Conservation (phyloP, 805 yeast genomes). For the Candida chilensis region DNA sequence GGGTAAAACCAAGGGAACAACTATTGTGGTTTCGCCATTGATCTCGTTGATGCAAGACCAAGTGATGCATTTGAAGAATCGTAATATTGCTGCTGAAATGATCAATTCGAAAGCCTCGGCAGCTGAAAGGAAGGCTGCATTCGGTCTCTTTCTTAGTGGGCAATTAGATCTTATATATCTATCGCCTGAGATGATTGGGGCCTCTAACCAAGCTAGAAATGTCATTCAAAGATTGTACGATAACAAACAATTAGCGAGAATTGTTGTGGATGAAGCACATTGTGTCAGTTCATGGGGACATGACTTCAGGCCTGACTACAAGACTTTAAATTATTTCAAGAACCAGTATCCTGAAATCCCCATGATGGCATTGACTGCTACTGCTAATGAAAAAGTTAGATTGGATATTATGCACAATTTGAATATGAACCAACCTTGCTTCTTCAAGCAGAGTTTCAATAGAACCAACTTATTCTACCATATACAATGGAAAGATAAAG, state of each 20-base stretch:
- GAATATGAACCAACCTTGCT: constrained; percentile 48
- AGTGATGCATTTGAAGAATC: constrained; percentile 65
- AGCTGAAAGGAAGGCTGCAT: constrained; percentile 53
- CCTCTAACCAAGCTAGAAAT: constrained; percentile 57
- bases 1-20: constrained; percentile 74
- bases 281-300: constrained; percentile 99
- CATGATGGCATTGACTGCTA: constrained; percentile 93
- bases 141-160: constrained; percentile 56
- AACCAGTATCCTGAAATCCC: constrained; percentile 72
- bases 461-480: constrained; percentile 79
- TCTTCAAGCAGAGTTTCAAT: constrained; percentile 86
- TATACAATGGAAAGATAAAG: constrained; percentile 56
- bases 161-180: constrained; percentile 69
- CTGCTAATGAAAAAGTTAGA: constrained; percentile 87
- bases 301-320: constrained; percentile 94
- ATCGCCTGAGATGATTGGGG: constrained; percentile 91
- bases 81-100: constrained; percentile 77
- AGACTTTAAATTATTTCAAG: constrained; percentile 68
- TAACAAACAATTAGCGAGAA: constrained; percentile 57
- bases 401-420: constrained; percentile 79
- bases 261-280: constrained; percentile 96
- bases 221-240: constrained; percentile 51
- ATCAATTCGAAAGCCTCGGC: constrained; percentile 70
- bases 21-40: constrained; percentile 88
- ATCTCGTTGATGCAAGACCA: constrained; percentile 98